Evolutionary conservation across 2,329 filamentous ascomycete species (phyloP).

Genomic region (Aspergillus viridinutans): DNA sequence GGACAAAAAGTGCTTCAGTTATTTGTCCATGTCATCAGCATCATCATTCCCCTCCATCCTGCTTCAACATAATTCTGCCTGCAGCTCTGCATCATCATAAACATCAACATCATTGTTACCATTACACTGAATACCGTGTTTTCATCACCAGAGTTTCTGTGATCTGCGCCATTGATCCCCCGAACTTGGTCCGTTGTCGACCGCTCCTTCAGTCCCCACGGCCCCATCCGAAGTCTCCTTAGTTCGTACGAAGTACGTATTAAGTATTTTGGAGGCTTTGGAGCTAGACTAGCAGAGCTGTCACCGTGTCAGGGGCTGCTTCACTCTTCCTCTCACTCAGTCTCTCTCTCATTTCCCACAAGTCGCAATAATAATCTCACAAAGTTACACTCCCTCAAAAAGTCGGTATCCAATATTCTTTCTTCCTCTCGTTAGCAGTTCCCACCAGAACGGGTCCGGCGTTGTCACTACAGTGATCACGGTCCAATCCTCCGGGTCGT

Average conservation of each 20-base stretch:
- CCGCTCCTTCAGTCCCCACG: conserved; percentile 28
- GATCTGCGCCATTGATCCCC: conserved; percentile 19
- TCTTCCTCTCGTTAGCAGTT: conserved; percentile 24
- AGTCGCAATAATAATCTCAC: neutral
- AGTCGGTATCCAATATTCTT: conserved; percentile 9
- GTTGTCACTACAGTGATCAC: conserved; percentile 32
- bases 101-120: conserved; percentile 10
- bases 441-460: conserved; percentile 35
- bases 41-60: conserved; percentile 6
- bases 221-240: conserved; percentile 21
- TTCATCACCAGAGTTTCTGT: conserved; percentile 1
- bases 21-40: conserved; percentile 13
- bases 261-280: conserved; percentile 1
- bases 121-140: neutral
- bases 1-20: neutral
- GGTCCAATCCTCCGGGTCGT: conserved; percentile 26
- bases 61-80: conserved; percentile 5
- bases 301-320: conserved; percentile 36
- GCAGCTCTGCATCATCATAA: neutral
- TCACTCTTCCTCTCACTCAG: conserved; percentile 13
- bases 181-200: conserved; percentile 18
- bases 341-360: neutral
- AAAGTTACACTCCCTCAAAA: conserved; percentile 5
- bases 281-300: conserved; percentile 27
- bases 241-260: conserved; percentile 2